These are phyloP conservation scores for Chlorella sorokiniana DNA, from an alignment of 139 green algal genomes.

Conservation along the genomic window DNA sequence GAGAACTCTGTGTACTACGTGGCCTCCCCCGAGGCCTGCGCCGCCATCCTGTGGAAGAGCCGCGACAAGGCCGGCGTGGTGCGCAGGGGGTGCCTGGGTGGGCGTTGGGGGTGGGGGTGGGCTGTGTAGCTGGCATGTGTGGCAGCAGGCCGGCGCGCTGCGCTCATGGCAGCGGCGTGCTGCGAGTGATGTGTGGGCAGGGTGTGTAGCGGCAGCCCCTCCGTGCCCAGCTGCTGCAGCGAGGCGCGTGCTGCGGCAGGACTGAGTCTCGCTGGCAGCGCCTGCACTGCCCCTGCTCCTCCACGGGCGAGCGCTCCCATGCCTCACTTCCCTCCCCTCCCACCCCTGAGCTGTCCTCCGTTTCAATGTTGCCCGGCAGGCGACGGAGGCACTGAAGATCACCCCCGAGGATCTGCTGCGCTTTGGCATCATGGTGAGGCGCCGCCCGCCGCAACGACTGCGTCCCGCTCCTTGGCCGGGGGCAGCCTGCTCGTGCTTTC, in stretches of 20 bases:
- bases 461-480: too few species aligned
- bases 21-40: constrained; percentile 92
- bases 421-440: constrained; percentile 90
- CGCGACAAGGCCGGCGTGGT: constrained; percentile 72
- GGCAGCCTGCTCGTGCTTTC: too few species aligned
- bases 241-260: too few species aligned
- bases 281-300: too few species aligned
- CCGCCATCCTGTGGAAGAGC: constrained; percentile 96
- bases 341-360: background rate
- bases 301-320: too few species aligned
- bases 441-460: too few species aligned
- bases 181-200: background rate
- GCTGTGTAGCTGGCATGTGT: background rate
- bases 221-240: too few species aligned
- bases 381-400: constrained; percentile 94
- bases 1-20: constrained; percentile 92
- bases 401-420: constrained; percentile 82
- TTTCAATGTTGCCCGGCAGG: constrained; percentile 37
- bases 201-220: too few species aligned
- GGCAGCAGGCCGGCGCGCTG: background rate
- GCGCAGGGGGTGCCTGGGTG: constrained; percentile 2
- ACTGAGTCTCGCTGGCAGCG: too few species aligned
- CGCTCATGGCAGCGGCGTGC: too few species aligned
- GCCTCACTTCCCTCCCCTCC: too few species aligned
- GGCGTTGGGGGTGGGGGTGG: background rate